phyloP scores from a whole-genome alignment of 2,329 filamentous ascomycete species.

The Epichloe aotearoae region DNA sequence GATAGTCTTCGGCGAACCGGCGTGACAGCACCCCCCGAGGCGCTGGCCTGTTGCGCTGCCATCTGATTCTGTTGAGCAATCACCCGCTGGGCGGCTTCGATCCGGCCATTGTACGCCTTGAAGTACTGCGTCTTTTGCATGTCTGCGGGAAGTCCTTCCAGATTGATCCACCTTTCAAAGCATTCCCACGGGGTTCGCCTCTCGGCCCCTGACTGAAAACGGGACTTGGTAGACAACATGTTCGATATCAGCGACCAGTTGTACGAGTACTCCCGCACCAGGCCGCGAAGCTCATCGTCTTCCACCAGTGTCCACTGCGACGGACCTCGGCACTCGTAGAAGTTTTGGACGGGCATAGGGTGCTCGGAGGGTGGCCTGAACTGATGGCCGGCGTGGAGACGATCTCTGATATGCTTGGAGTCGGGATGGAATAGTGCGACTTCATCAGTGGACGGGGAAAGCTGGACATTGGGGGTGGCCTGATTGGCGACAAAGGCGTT shows the following conservation, averaged over 20 bases:
- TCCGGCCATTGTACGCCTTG: conserved; percentile 51
- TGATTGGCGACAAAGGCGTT: conserved; percentile 43
- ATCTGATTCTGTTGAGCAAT: conserved; percentile 41
- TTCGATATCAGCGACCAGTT: conserved; percentile 94
- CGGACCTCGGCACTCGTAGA: conserved; percentile 75
- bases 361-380: conserved; percentile 89
- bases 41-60: conserved; percentile 36
- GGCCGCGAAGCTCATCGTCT: conserved; percentile 73
- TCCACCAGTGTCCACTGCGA: conserved; percentile 88
- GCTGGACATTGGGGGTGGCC: conserved; percentile 28
- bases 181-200: conserved; percentile 95
- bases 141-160: conserved; percentile 82
- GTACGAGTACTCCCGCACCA: conserved; percentile 88
- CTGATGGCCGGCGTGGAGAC: conserved; percentile 80
- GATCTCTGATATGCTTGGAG: conserved; percentile 78
- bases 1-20: conserved; percentile 54
- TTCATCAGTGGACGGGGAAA: conserved; percentile 57
- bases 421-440: conserved; percentile 84
- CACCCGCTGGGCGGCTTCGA: conserved; percentile 44
- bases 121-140: conserved; percentile 96
- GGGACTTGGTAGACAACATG: conserved; percentile 59
- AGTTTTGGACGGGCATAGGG: conserved; percentile 76
- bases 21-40: conserved; percentile 20
- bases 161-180: conserved; percentile 88
- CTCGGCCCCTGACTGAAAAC: conserved; percentile 75